Evolutionary conservation across 2,329 filamentous ascomycete genomes (phyloP).

Genomic region (Stemphylium beticola): DNA sequence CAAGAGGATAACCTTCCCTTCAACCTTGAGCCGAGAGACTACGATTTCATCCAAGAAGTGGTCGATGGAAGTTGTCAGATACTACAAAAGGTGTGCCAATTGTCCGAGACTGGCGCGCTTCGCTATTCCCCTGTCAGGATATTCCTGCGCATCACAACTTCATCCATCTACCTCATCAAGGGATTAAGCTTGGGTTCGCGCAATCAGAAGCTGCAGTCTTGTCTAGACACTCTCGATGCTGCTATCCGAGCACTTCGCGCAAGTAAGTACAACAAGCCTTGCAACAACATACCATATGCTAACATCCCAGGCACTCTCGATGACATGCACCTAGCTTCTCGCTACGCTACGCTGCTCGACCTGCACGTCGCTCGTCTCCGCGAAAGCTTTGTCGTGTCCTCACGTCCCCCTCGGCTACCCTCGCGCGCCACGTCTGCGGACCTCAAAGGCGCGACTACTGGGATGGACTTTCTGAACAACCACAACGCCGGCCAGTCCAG

Average conservation of each 20-base stretch:
- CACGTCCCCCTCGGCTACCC: slow-evolving; percentile 43
- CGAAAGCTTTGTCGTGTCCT: slow-evolving; percentile 47
- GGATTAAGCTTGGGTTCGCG: slow-evolving; percentile 58
- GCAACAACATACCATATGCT: not conserved
- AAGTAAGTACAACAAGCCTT: slow-evolving; percentile 26
- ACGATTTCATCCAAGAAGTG: slow-evolving; percentile 63
- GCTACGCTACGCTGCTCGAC: slow-evolving; percentile 59
- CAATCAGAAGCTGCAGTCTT: slow-evolving; percentile 57
- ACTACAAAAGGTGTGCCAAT: slow-evolving; percentile 56
- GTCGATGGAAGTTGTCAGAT: slow-evolving; percentile 61
- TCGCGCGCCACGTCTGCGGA: slow-evolving; percentile 40
- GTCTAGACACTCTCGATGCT: slow-evolving; percentile 56
- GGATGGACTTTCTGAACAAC: slow-evolving; percentile 47
- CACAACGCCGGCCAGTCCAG: slow-evolving; percentile 46
- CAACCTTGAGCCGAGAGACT: slow-evolving; percentile 58
- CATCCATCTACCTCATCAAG: slow-evolving; percentile 62
- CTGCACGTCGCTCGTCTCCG: slow-evolving; percentile 46
- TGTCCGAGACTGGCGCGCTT: slow-evolving; percentile 56
- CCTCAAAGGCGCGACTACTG: slow-evolving; percentile 35
- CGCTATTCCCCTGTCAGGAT: slow-evolving; percentile 61
- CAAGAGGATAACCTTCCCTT: slow-evolving; percentile 51
- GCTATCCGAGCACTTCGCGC: slow-evolving; percentile 57
- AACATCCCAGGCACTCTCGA: slow-evolving; percentile 50
- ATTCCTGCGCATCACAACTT: slow-evolving; percentile 61
- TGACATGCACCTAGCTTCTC: slow-evolving; percentile 59